Evolutionary conservation across 208 protist species (phyloP).

Genomic region (Novymonas esmeraldas): DNA sequence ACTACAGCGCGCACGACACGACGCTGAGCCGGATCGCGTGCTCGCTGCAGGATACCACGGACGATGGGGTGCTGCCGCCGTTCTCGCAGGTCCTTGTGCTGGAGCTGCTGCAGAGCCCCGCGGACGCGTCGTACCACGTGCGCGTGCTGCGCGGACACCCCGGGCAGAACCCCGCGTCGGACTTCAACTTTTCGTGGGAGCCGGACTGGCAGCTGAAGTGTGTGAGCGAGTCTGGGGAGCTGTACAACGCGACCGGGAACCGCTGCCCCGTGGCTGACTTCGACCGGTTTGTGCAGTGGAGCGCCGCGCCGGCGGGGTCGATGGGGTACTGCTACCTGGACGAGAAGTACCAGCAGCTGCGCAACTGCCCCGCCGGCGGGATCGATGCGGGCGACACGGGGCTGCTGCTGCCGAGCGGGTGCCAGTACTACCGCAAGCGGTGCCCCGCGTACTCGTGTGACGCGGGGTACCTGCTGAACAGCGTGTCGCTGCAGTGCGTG

Average conservation of each 20-base stretch:
- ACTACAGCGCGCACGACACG: constrained; percentile 64
- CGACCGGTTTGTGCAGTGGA: constrained; percentile 36
- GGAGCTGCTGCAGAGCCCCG: constrained; percentile 49
- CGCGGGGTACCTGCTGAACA: constrained; percentile 23
- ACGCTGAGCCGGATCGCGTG: constrained; percentile 33
- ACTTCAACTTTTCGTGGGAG: constrained; percentile 40
- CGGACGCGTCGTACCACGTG: constrained; percentile 38
- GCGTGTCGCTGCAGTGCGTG: constrained; percentile 27
- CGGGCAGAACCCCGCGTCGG: constrained; percentile 35
- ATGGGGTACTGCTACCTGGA: constrained; percentile 57
- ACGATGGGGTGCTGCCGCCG: constrained; percentile 40
- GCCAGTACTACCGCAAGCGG: constrained; percentile 29
- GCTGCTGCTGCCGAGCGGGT: constrained; percentile 7
- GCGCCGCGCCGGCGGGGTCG: constrained; percentile 29
- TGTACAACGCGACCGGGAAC: constrained; percentile 44
- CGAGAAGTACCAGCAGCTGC: constrained; percentile 23
- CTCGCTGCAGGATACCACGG: constrained; percentile 44
- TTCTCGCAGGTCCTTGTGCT: constrained; percentile 56
- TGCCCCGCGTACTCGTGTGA: constrained; percentile 31
- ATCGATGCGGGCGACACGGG: constrained; percentile 5
- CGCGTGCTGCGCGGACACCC: constrained; percentile 55
- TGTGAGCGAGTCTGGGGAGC: constrained; percentile 26
- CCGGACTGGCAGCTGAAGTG: constrained; percentile 40
- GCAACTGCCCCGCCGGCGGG: constrained; percentile 25
- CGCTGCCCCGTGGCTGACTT: constrained; percentile 58